A percentile compares a stretch with the other conserved stretches of the same genome.
Evolutionary conservation across 768 basidiomycete genomes (phyloP).

Genomic region (Neoboletus magnificus): DNA sequence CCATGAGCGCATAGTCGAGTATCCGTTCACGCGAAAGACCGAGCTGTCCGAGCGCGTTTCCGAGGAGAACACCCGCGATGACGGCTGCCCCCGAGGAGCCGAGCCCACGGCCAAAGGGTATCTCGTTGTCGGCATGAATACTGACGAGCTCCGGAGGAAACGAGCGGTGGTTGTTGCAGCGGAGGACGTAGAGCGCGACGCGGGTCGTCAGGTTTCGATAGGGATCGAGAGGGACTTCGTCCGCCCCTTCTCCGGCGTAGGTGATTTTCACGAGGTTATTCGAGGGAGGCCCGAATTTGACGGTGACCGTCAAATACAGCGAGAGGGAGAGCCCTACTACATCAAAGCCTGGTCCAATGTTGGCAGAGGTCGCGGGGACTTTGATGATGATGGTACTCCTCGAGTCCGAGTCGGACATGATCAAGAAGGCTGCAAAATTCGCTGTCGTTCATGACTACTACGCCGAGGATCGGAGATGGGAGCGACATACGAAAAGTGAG

Average conservation of each 20-base stretch:
- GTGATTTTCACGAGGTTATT: constrained; percentile 58
- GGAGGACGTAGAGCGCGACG: constrained; percentile 96
- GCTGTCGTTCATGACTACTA: background rate
- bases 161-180: constrained; percentile 69
- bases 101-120: constrained; percentile 95
- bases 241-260: constrained; percentile 85
- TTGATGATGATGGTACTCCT: constrained; percentile 58
- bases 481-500: constrained; percentile 6
- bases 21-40: constrained; percentile 65
- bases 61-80: constrained; percentile 92
- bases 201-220: constrained; percentile 98
- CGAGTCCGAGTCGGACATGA: constrained; percentile 20
- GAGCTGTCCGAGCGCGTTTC: constrained; percentile 75
- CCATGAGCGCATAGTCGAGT: constrained; percentile 97
- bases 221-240: constrained; percentile 87
- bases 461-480: too few species aligned
- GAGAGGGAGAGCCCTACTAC: constrained; percentile 98
- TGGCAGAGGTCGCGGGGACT: constrained; percentile 97
- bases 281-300: constrained; percentile 42
- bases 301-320: constrained; percentile 73
- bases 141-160: constrained; percentile 70
- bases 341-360: constrained; percentile 98
- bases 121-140: constrained; percentile 85
- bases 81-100: constrained; percentile 99
- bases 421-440: constrained; percentile 5